Evolutionary conservation across 1,284 basidiomycete genomes (phyloP), one percentile per base, ranked within the genome.

Genomic region (Ceratobasidium theobromae): DNA sequence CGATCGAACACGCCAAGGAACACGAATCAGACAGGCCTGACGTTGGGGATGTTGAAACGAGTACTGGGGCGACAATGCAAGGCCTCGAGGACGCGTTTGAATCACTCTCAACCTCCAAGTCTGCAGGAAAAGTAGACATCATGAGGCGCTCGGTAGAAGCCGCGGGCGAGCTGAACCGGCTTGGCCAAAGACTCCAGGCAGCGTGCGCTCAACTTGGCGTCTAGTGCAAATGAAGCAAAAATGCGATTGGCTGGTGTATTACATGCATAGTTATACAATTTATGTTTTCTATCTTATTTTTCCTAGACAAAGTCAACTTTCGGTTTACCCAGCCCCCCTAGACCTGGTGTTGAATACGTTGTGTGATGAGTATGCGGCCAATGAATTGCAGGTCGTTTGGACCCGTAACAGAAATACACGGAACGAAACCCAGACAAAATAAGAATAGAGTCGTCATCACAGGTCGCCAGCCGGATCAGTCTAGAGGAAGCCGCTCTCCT

Each of bases 401-500:
- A 51, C 51, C 57, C 51, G 57, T 12, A 58, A 28, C 40, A 43
- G 40, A 62, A 62, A 40, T 62, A 62, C 57, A 62, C 41, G 46
- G 33, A 62, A 62, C 23, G 32, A 28, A n/a, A 51, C 33, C 57
- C 57, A 25, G 35, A 51, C 40, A 62, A 23, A 48, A 62, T 62
- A 62, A 62, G 46, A 62, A 62, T 62, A 62, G 41, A 58, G n/a
- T 27, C 57, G 38, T 40, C 45, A 23, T 25, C 35, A 16, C 8
- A 38, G 5, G 11, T 6, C 21, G 11, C 40, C 40, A 4, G 28
- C 54, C 38, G 43, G 41, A 33, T 33, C 28, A n/a, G 41, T 46
- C 51, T 78, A 87, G 72, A 94, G 78, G 79, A 95, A 95, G 49
- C 92, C 93, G 71, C 89, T 92, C 76, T 95, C 93, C 75, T 93